phyloP scores from a whole-genome alignment of 306 rosid genomes.

The Cyamopsis tetragonoloba region DNA sequence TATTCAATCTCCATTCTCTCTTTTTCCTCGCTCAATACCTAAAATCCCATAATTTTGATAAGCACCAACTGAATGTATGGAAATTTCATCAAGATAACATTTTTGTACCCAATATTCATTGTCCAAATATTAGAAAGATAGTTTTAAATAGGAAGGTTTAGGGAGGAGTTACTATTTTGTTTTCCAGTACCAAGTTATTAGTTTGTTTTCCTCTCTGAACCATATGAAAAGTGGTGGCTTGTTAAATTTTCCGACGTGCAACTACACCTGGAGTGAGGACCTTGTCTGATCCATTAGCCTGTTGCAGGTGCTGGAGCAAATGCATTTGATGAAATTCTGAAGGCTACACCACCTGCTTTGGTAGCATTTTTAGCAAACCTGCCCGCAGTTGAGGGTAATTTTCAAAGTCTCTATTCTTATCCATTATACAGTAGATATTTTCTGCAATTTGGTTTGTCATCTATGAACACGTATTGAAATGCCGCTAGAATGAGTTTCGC shows the following conservation, averaged over 20 bases:
- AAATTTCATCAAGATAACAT: background rate
- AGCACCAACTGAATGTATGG: background rate
- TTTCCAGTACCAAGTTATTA: background rate
- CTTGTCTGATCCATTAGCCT: slow-evolving; percentile 33
- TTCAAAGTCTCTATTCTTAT: background rate
- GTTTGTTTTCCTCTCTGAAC: background rate
- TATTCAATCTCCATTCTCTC: too few species aligned
- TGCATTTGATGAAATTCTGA: slow-evolving; percentile 79
- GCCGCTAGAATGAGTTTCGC: background rate
- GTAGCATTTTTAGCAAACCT: slow-evolving; percentile 77
- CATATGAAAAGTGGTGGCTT: background rate
- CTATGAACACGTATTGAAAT: background rate
- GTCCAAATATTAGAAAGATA: background rate
- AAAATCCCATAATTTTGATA: too few species aligned
- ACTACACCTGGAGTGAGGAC: slow-evolving; percentile 30
- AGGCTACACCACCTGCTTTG: slow-evolving; percentile 83
- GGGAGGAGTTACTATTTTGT: background rate
- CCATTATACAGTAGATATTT: background rate
- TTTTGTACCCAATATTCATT: too few species aligned
- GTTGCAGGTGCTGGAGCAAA: slow-evolving; percentile 51
- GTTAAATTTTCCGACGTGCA: slow-evolving; percentile 18
- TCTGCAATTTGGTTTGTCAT: background rate
- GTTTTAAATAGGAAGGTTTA: slow-evolving; percentile 10
- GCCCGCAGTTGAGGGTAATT: slow-evolving; percentile 87
- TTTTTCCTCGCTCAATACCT: too few species aligned